Percentiles rank a stretch among this genome's conserved stretches.
phyloP scores from a whole-genome alignment of 768 basidiomycete genomes.

The Suillus alpinus region DNA sequence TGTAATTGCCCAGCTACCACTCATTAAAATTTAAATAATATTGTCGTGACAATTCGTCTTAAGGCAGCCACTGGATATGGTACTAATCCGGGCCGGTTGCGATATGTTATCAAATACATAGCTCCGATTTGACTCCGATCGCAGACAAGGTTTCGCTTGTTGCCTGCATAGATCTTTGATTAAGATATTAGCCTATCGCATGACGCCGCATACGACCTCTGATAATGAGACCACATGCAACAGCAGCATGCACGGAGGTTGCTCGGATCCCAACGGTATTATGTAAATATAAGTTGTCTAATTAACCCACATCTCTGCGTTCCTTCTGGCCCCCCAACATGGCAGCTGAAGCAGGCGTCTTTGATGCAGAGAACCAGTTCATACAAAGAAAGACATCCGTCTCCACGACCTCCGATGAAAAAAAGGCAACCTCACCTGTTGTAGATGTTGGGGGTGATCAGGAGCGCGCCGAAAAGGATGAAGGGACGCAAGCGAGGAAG shows the following conservation, averaged over 20 bases:
- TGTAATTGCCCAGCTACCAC: too few relatives aligned
- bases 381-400: slow-evolving; percentile 21
- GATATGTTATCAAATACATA: too few relatives aligned
- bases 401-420: slow-evolving; percentile 12
- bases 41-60: too few relatives aligned
- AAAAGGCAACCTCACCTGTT: slow-evolving; percentile 7
- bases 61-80: too few relatives aligned
- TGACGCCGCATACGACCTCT: not conserved
- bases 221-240: not conserved
- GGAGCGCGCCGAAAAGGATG: slow-evolving; percentile 8
- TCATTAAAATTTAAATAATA: too few relatives aligned
- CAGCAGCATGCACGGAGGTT: not conserved
- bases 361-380: slow-evolving; percentile 4
- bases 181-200: not conserved
- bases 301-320: not conserved
- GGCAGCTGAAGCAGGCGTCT: slow-evolving; percentile 10
- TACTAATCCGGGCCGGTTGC: too few relatives aligned
- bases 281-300: not conserved
- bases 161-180: too few relatives aligned
- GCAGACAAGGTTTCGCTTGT: too few relatives aligned
- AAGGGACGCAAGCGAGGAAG: slow-evolving; percentile 5
- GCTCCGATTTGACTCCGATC: too few relatives aligned
- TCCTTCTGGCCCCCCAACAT: slow-evolving; percentile 13
- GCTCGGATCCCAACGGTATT: not conserved
- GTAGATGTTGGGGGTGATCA: slow-evolving; percentile 19